phyloP scores from a whole-genome alignment of 306 rosid species.

The Gillenia trifoliata region DNA sequence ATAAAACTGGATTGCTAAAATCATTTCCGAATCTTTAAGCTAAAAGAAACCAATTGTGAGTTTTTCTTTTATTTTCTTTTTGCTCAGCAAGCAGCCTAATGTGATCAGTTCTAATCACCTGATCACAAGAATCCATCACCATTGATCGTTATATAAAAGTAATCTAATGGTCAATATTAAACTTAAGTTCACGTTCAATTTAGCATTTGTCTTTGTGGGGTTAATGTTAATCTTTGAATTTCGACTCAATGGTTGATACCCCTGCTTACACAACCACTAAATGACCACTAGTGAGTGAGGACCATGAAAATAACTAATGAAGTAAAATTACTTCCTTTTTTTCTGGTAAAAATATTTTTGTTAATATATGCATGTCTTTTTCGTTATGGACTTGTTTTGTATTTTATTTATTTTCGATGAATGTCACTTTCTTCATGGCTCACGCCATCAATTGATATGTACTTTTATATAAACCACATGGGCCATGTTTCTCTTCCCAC shows the following conservation, averaged over 20 bases:
- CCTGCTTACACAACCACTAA: neutral
- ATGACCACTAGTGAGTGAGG: neutral
- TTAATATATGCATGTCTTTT: neutral
- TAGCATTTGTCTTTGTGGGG: too few relatives aligned
- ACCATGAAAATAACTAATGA: neutral
- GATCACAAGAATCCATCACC: neutral
- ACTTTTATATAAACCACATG: neutral
- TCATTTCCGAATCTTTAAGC: too few relatives aligned
- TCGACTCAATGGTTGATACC: neutral
- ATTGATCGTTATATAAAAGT: too few relatives aligned
- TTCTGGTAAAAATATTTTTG: neutral
- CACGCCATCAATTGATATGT: neutral
- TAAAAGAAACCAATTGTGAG: too few relatives aligned
- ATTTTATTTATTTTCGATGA: neutral
- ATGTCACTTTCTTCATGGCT: conserved; percentile 10
- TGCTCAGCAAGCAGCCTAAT: too few relatives aligned
- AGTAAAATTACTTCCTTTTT: neutral
- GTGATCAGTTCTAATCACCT: neutral
- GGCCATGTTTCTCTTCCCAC: neutral
- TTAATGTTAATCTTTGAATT: neutral
- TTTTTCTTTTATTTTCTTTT: too few relatives aligned
- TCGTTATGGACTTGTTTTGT: neutral
- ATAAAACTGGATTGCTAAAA: too few relatives aligned
- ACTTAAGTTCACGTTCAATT: too few relatives aligned
- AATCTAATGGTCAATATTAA: too few relatives aligned